Base-by-base conservation (phyloP, 2,329 filamentous ascomycete genomes). In the Aureobasidium leucospermi region DNA sequence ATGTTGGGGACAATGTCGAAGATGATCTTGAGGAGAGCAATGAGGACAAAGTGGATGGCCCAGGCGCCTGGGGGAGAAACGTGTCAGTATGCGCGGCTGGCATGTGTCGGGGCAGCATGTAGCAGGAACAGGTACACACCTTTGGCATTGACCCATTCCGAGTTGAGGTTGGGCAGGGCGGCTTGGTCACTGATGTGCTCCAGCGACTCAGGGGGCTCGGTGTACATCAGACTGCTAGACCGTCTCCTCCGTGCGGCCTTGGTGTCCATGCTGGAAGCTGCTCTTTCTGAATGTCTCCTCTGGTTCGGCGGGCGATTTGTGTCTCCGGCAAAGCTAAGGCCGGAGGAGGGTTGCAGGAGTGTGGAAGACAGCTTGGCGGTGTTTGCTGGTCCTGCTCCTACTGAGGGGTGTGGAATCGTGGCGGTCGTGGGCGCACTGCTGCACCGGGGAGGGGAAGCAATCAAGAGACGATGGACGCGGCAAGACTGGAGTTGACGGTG, bases 121-220 rank as follows among this genome's bases (percentile, higher is more conserved):
- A 29, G 19, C 23, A 36, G 9, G 16, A 29, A 48, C 23, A 39
- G 39, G 47, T 59, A 63, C 69, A 57, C 78, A 97, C 94, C 94
- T 85, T 99, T 99, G 70, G 92, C 90, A 76, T 97, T 97, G 66
- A 96, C 95, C 94, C 94, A 99, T 78, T 96, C 90, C 67, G 94
- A 91, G 76, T 99, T 99, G 71, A 96, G 78, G 71, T 99, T 99
- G 56, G 94, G 94, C 67, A 96, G 81, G 39, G 90, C 89, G 60
- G 91, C 89, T 80, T 97, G 94, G 75, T 99, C 94, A 72, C 89
- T 96, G 76, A 96, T 90, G 77, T 96, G 94, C 80, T 99, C 94
- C 71, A 96, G 85, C 60, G 93, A 96, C 81, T 99, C 94, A 62
- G 88, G 86, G 59, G 94, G 94, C 76, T 99, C 94, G 72, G 96